Base-by-base conservation (phyloP, 495 filamentous ascomycete genomes). In the Penicillium coffeae region DNA sequence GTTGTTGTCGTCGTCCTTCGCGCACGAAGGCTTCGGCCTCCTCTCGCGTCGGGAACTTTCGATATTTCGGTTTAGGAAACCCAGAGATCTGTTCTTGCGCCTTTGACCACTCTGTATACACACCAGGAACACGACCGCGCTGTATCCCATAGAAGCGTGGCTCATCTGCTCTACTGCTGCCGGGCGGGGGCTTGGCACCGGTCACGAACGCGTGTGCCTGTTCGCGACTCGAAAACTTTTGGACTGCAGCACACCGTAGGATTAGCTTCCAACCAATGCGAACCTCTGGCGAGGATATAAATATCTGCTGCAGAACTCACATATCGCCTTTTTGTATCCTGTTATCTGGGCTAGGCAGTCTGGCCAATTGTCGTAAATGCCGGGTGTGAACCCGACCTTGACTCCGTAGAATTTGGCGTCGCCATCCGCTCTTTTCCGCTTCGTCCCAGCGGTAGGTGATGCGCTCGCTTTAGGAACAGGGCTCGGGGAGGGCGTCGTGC, bases 321-420 rank as follows among this genome's bases (percentile, higher is more conserved):
- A 94, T 19, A 76, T 72, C 33, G 91, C 88, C 34, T 88, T 86
- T 61, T 87, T 88, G 65, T 83, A 95, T n/a, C 91, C 91, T 8
- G 78, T 85, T 37, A 88, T 86, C 62, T 95, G 88, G 39, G 77
- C 76, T 60, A 92, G 71, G 60, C 90, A 96, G 43, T 93, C 86
- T 14, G 69, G 65, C 88, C 89, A 98, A 40, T 70, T 83, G 56
- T 82, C 78, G 66, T 96, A 98, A n/a, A 98, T 82, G 3, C 90
- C 93, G 1, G 93, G 90, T 20, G 72, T 79, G 48, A 79, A 76
- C 7, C 93, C 93, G 16, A 72, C 75, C 33, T 84, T 83, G 19
- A 98, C 93, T 10, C 87, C 89, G 65, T 97, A 98, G 68, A 84
- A 96, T 69, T 93, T 95, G 47, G n/a, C n/a, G n/a, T 76, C 71